These are phyloP conservation scores for Cryptococcus deneoformans DNA, from an alignment of 1,284 basidiomycete species.

Conservation along the genomic window DNA sequence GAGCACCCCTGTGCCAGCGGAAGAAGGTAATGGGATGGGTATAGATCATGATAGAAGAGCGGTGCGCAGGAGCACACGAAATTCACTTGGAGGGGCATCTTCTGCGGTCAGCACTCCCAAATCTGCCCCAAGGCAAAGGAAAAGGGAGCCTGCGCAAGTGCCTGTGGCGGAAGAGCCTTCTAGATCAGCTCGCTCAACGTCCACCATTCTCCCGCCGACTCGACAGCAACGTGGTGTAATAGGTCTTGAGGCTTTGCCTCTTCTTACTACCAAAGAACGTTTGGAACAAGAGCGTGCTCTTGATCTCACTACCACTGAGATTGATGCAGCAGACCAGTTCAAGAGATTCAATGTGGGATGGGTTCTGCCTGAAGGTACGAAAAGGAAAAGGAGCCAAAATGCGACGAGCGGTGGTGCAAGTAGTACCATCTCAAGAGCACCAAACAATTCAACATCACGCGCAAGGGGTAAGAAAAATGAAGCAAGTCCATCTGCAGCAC, in stretches of 20 bases:
- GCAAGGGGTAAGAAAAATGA: not conserved
- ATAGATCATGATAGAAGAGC: not conserved
- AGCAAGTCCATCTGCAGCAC: not conserved
- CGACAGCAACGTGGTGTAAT: constrained; percentile 36
- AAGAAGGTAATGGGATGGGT: not conserved
- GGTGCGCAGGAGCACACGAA: not conserved
- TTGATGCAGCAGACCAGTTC: constrained; percentile 73
- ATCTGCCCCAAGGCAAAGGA: too few relatives aligned
- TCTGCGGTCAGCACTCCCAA: not conserved
- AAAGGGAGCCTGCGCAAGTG: too few relatives aligned
- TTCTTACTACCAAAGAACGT: constrained; percentile 48
- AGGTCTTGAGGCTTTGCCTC: constrained; percentile 22
- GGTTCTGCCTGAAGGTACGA: constrained; percentile 75
- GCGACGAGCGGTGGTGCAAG: too few relatives aligned
- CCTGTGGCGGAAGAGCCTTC: too few relatives aligned
- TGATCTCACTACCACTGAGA: constrained; percentile 58
- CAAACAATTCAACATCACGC: not conserved
- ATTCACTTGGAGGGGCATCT: not conserved
- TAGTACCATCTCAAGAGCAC: too few relatives aligned
- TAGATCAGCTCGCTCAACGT: not conserved
- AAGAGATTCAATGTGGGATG: constrained; percentile 81
- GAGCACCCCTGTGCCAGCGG: not conserved
- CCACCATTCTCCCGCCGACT: not conserved
- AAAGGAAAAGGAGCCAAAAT: constrained; percentile 32
- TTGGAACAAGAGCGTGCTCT: constrained; percentile 32